Evolutionary conservation across 202 grass and related monocot species (phyloP), one percentile per base, ranked within the genome.

Genomic region (Miscanthus sacchariflorus): DNA sequence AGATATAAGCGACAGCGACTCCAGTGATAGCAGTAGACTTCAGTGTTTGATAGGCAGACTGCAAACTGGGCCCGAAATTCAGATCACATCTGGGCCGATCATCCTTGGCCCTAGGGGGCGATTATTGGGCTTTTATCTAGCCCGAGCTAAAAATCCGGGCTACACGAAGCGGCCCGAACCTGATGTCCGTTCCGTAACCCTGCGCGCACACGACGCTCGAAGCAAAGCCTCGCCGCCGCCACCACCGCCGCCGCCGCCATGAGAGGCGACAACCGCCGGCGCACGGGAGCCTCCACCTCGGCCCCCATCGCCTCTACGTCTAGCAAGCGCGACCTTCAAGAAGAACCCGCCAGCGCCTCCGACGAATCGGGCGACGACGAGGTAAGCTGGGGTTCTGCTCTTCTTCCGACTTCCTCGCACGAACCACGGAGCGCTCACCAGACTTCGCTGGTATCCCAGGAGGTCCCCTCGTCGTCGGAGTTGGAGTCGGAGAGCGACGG

Each of bases 401-500:
- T 83, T 30, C 52, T 14, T 19, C 65, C 42, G 1, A 63, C 9
- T n/a, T 12, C 0, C 14, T 23, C 42, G 23, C 18, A 12, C 73
- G 54, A 6, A 65, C 17, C 85, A 4, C 38, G 2, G 38, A 27
- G 24, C 21, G 7, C 24, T 86, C 11, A 89, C 21, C 13, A 68
- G 19, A 38, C 19, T 74, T 44, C 33, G 24, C 11, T 36, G 45
- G 64, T 11, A 12, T 25, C 72, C 12, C 86, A 89, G 86, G 83
- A 79, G 38, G 78, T 83, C 0, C 88, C 90, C 54, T 87, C 83
- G 49, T 75, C 82, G 50, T 92, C 68, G 59, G 87, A 74, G 6
- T 89, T 64, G 13, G 92, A 48, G 24, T 88, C 88, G 9, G 90
- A 91, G 69, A 85, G 80, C 27, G 92, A 92, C 54, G 81, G 75